phyloP scores from a whole-genome alignment of 1,139 yeast species.

The Kodamaea sp. region DNA sequence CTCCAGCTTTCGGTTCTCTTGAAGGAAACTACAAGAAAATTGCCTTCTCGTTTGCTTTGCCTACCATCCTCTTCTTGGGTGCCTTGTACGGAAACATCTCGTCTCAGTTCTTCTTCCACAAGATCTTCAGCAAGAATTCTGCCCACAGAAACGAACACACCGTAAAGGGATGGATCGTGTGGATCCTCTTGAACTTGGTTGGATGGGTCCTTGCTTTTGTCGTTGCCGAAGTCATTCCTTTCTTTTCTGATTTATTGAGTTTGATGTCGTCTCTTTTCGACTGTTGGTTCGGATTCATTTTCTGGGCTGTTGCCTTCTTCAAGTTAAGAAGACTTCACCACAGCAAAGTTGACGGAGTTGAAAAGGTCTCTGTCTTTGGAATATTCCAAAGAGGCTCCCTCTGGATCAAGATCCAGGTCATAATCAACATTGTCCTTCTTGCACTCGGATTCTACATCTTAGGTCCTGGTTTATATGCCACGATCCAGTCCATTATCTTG shows the following conservation, averaged over 20 bases:
- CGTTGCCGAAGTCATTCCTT: constrained; percentile 64
- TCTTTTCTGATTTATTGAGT: constrained; percentile 57
- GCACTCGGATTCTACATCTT: constrained; percentile 51
- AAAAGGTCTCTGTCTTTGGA: constrained; percentile 13
- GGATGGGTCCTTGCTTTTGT: constrained; percentile 59
- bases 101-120: constrained; percentile 49
- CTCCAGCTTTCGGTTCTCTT: constrained; percentile 63
- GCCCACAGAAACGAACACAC: constrained; percentile 51
- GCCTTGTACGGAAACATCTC: constrained; percentile 56
- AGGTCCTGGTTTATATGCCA: constrained; percentile 61
- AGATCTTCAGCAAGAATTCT: constrained; percentile 44
- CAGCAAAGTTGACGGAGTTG: constrained; percentile 7
- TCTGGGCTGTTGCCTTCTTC: constrained; percentile 65
- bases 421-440: constrained; percentile 40
- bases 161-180: constrained; percentile 50
- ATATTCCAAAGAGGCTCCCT: constrained; percentile 22
- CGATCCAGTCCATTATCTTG: constrained; percentile 52
- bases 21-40: constrained; percentile 47
- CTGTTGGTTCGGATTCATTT: constrained; percentile 66
- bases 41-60: constrained; percentile 62
- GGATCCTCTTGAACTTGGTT: constrained; percentile 44
- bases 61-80: constrained; percentile 59
- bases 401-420: constrained; percentile 30
- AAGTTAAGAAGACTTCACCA: constrained; percentile 32
- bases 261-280: constrained; percentile 66